Evolutionary conservation across 2,329 filamentous ascomycete genomes (phyloP).

Genomic region (Pyrenochaeta sp.): DNA sequence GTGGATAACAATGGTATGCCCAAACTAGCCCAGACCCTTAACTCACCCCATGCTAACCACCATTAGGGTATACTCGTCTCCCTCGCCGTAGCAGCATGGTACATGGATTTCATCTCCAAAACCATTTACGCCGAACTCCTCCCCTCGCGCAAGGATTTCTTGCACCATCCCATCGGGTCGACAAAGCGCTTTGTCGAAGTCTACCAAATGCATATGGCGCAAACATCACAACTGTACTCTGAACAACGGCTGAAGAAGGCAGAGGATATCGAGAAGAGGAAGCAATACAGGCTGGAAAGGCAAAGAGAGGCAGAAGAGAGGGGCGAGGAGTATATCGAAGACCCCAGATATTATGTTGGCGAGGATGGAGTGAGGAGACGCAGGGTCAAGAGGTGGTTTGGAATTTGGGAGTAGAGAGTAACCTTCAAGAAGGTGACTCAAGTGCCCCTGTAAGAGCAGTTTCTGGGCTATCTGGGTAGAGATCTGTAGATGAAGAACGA

Average conservation of each 20-base stretch:
- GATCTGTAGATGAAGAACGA: too few species aligned
- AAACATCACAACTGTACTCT: conserved; percentile 72
- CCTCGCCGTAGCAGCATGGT: conserved; percentile 76
- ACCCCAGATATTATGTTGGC: conserved; percentile 48
- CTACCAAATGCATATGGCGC: conserved; percentile 77
- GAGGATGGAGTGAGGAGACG: conserved; percentile 57
- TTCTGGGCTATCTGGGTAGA: too few species aligned
- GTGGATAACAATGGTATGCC: conserved; percentile 80
- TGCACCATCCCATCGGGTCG: conserved; percentile 74
- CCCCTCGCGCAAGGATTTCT: conserved; percentile 73
- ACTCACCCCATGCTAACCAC: conserved; percentile 2
- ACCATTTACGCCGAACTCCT: conserved; percentile 84
- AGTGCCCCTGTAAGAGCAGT: too few species aligned
- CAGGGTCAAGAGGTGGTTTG: conserved; percentile 81
- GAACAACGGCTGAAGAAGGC: conserved; percentile 77
- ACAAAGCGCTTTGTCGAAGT: conserved; percentile 73
- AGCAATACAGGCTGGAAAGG: conserved; percentile 75
- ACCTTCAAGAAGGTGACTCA: too few species aligned
- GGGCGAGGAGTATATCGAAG: conserved; percentile 48
- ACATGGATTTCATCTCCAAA: conserved; percentile 78
- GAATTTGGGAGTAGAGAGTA: conserved; percentile 68
- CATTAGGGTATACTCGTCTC: conserved; percentile 70
- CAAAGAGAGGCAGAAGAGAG: conserved; percentile 44
- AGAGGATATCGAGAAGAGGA: conserved; percentile 88
- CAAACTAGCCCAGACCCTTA: background rate